phyloP scores from a whole-genome alignment of 331 rosid species.

The Malus hybrid region DNA sequence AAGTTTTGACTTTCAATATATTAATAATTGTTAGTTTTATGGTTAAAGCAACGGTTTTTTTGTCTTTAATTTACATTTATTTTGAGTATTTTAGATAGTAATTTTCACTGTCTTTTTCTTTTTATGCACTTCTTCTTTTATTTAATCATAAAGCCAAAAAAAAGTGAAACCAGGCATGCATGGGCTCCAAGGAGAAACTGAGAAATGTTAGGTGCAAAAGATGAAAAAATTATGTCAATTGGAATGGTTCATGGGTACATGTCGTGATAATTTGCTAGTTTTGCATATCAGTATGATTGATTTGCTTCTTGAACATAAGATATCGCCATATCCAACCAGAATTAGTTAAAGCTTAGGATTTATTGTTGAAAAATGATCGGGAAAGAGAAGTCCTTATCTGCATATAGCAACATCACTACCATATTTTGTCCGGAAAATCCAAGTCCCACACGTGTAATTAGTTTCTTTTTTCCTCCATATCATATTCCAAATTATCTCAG shows the following conservation, averaged over 20 bases:
- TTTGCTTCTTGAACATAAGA: background rate
- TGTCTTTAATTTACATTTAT: background rate
- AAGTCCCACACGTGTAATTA: background rate
- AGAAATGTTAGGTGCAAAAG: no score
- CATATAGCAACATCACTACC: background rate
- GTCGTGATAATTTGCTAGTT: background rate
- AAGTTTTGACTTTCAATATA: constrained; percentile 14
- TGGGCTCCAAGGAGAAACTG: no score
- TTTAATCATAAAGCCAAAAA: no score
- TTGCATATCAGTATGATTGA: background rate
- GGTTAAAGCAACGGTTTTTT: background rate
- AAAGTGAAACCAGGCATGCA: no score
- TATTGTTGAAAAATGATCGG: background rate
- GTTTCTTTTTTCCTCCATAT: no score
- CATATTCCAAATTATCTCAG: no score
- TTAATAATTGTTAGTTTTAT: background rate
- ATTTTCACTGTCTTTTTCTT: no score
- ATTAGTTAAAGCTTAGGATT: background rate
- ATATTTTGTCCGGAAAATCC: background rate
- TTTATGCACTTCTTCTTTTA: no score
- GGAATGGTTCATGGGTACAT: background rate
- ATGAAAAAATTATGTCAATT: no score
- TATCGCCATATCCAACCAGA: background rate
- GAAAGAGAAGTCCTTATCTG: background rate
- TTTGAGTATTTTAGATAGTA: background rate